Conservation (phyloP, 2,329 filamentous ascomycete genomes). For the Hypoxylon sp. region DNA sequence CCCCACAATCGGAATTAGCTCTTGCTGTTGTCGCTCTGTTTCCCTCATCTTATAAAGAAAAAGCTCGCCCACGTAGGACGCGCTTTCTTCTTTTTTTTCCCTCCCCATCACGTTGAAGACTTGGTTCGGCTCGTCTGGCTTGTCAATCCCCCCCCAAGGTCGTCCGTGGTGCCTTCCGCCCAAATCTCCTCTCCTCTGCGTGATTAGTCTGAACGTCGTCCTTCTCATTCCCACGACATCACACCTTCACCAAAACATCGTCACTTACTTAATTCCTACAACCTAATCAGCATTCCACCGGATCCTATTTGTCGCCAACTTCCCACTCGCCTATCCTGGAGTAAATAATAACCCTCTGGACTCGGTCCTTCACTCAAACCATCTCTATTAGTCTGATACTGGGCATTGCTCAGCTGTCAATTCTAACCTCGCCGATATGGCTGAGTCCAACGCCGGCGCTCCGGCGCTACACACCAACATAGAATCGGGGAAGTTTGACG, state of each 20-base stretch:
- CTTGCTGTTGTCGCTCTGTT: constrained; percentile 41
- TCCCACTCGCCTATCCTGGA: constrained; percentile 39
- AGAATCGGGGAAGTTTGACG: constrained; percentile 75
- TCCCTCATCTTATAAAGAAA: constrained; percentile 44
- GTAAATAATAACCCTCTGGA: constrained; percentile 30
- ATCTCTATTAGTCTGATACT: constrained; percentile 39
- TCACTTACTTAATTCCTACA: constrained; percentile 36
- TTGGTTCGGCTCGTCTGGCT: constrained; percentile 48
- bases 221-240: constrained; percentile 37
- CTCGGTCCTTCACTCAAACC: constrained; percentile 32
- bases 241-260: constrained; percentile 40
- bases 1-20: constrained; percentile 46
- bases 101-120: constrained; percentile 49
- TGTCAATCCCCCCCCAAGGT: constrained; percentile 47
- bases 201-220: constrained; percentile 44
- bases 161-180: constrained; percentile 52
- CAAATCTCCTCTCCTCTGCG: constrained; percentile 46
- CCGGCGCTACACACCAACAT: constrained; percentile 75
- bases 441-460: constrained; percentile 67
- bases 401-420: constrained; percentile 45
- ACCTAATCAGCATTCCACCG: constrained; percentile 50
- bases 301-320: constrained; percentile 34
- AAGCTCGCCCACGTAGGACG: constrained; percentile 39
- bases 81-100: constrained; percentile 33
- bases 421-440: constrained; percentile 62